phyloP scores from a whole-genome alignment of 176 grass and related monocot genomes.

The Calamus simplicifolius region DNA sequence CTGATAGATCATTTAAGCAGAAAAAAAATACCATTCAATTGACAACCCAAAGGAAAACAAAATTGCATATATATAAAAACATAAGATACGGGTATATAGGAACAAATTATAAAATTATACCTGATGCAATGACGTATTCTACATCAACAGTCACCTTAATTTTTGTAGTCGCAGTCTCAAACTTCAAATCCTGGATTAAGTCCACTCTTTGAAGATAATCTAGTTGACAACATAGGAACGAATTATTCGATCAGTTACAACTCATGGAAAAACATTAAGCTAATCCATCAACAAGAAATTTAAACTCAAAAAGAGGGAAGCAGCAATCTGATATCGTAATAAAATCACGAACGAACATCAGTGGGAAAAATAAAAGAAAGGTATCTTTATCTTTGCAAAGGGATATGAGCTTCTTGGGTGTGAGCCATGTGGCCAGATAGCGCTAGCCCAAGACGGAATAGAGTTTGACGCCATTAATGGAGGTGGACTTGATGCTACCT shows the following conservation, averaged over 20 bases:
- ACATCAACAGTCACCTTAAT: too few species aligned
- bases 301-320: not conserved
- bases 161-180: too few species aligned
- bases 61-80: too few species aligned
- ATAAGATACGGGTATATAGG: too few species aligned
- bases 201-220: not conserved
- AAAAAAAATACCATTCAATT: too few species aligned
- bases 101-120: slow-evolving; percentile 24
- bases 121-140: slow-evolving; percentile 77
- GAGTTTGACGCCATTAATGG: slow-evolving; percentile 1
- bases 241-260: not conserved
- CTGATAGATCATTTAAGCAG: too few species aligned
- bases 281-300: not conserved
- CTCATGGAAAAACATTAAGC: not conserved
- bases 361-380: not conserved
- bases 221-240: not conserved
- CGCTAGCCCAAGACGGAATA: not conserved
- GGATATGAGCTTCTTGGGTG: not conserved
- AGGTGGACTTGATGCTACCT: not conserved
- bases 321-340: not conserved
- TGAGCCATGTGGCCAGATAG: not conserved
- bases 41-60: too few species aligned
- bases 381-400: not conserved
- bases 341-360: not conserved
- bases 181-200: not conserved